phyloP scores from a whole-genome alignment of 345 rosid species.

The Rhodamnia rubescens region DNA sequence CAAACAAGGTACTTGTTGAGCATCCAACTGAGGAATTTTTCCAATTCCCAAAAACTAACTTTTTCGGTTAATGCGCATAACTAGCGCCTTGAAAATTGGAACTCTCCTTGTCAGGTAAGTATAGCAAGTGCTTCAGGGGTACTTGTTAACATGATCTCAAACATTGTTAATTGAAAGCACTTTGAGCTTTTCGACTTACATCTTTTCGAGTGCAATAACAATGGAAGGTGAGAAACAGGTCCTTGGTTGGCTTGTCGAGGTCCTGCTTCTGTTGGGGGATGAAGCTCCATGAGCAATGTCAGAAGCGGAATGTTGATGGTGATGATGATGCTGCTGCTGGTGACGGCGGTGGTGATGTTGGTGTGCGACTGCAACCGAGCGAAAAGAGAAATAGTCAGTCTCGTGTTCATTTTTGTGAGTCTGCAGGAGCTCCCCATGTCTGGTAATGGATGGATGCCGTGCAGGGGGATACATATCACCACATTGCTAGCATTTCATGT shows the following conservation, averaged over 20 bases:
- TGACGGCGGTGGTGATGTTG: background rate
- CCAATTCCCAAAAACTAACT: background rate
- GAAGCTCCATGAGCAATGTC: background rate
- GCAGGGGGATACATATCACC: background rate
- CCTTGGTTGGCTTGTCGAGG: conserved; percentile 36
- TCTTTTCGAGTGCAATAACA: conserved; percentile 90
- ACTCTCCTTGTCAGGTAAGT: background rate
- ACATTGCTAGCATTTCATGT: background rate
- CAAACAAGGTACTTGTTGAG: background rate
- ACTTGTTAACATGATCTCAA: background rate
- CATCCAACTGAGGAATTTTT: background rate
- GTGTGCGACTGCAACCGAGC: background rate
- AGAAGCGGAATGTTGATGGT: background rate
- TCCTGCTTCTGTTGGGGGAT: conserved; percentile 14
- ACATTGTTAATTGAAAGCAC: background rate
- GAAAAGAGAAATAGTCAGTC: background rate
- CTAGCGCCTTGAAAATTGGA: background rate
- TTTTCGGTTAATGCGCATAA: background rate
- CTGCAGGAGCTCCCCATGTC: background rate
- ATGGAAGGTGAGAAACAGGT: conserved; percentile 66
- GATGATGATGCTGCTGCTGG: background rate
- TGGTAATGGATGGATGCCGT: background rate
- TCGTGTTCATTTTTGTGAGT: background rate
- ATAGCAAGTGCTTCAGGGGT: background rate
- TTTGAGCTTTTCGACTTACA: conserved; percentile 13